Evolutionary conservation across 129 eudicot genomes (phyloP).

Genomic region (Scalesia atractyloides): DNA sequence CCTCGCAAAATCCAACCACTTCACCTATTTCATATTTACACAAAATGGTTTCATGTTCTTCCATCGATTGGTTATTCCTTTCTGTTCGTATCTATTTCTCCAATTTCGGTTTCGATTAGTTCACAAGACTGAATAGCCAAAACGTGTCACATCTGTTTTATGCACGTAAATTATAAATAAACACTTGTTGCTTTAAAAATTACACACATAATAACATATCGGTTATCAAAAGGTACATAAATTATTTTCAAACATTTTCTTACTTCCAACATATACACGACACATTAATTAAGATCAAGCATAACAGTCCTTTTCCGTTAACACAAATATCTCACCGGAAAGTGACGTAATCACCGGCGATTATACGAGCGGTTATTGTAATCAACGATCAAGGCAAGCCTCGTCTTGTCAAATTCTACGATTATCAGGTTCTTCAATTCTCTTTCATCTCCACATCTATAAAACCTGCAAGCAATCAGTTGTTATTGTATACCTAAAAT

Average conservation of each 20-base stretch:
- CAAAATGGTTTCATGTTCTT: neutral
- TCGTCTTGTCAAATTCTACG: constrained; percentile 88
- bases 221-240: no score
- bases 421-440: constrained; percentile 49
- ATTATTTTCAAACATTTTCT: no score
- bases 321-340: constrained; percentile 12
- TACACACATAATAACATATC: no score
- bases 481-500: neutral
- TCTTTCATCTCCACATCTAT: constrained; percentile 1
- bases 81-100: constrained; percentile 27
- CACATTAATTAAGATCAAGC: neutral
- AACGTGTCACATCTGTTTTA: no score
- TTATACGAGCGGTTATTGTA: constrained; percentile 80
- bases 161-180: no score
- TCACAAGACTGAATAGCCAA: no score
- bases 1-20: no score
- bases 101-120: constrained; percentile 11
- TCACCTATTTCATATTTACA: no score
- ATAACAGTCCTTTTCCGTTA: no score
- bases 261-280: neutral
- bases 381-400: constrained; percentile 89
- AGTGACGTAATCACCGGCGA: constrained; percentile 36
- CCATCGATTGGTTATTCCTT: constrained; percentile 18
- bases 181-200: no score
- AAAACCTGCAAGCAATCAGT: neutral